A percentile compares a stretch with the other conserved stretches of the same genome.
Evolutionary conservation across 257 asterid genomes (phyloP).

Genomic region (Galeopsis tetrahit): DNA sequence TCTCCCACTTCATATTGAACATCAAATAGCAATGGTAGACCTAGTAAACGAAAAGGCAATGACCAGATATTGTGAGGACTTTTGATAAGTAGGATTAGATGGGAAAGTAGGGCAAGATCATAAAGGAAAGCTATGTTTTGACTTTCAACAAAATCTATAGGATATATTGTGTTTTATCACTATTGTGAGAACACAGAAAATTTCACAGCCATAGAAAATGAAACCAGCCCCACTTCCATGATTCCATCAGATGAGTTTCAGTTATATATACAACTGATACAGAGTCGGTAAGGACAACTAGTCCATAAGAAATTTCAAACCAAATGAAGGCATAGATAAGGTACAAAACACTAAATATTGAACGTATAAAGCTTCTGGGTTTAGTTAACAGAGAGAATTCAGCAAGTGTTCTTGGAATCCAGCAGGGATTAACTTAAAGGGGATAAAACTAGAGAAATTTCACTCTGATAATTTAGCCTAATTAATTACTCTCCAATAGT

Average conservation of each 20-base stretch:
- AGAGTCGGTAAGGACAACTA: slow-evolving; percentile 9
- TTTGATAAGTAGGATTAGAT: slow-evolving; percentile 2
- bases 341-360: background rate
- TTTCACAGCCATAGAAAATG: slow-evolving; percentile 8
- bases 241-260: background rate
- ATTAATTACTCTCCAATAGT: background rate
- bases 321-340: slow-evolving; percentile 8
- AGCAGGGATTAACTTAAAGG: background rate
- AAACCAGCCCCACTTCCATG: background rate
- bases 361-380: background rate
- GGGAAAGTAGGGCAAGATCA: slow-evolving; percentile 7
- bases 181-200: background rate
- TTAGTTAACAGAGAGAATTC: background rate
- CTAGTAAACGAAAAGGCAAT: background rate
- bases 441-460: background rate
- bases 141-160: slow-evolving; percentile 10
- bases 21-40: background rate
- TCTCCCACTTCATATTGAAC: background rate
- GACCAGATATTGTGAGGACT: background rate
- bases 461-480: background rate
- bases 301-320: slow-evolving; percentile 2
- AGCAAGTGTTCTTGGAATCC: background rate
- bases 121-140: background rate
- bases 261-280: slow-evolving; percentile 4
- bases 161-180: background rate